Evolutionary conservation across 2,329 filamentous ascomycete genomes (phyloP).

Genomic region (Thelonectria discophora): DNA sequence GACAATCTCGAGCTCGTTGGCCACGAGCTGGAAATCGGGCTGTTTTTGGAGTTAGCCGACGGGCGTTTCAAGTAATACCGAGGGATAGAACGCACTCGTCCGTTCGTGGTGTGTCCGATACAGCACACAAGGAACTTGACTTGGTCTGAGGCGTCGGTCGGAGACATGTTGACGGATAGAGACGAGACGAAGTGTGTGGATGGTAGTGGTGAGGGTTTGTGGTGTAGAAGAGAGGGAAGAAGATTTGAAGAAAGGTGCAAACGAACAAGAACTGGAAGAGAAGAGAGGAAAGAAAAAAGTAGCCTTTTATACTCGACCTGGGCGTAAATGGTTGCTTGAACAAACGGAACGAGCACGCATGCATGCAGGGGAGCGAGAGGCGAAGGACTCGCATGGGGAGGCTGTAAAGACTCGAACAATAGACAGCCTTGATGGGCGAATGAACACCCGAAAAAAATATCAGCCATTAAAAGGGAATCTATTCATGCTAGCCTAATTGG

Average conservation of each 20-base stretch:
- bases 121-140: constrained; percentile 73
- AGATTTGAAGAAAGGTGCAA: not conserved
- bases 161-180: constrained; percentile 56
- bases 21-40: constrained; percentile 74
- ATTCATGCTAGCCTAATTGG: not conserved
- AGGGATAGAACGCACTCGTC: constrained; percentile 70
- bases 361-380: not conserved
- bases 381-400: not conserved
- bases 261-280: not conserved
- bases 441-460: not conserved
- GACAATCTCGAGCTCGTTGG: constrained; percentile 68
- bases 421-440: not conserved
- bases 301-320: not conserved
- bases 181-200: not conserved
- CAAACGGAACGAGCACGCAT: not conserved
- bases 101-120: constrained; percentile 67
- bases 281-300: not conserved
- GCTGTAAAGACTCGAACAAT: not conserved
- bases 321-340: not conserved
- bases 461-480: not conserved
- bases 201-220: not conserved
- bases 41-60: constrained; percentile 40
- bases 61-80: too few species aligned
- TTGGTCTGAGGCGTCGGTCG: constrained; percentile 62
- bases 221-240: not conserved